Evolutionary conservation across 2,329 filamentous ascomycete species (phyloP).

Genomic region (Sarocladium oryzae): DNA sequence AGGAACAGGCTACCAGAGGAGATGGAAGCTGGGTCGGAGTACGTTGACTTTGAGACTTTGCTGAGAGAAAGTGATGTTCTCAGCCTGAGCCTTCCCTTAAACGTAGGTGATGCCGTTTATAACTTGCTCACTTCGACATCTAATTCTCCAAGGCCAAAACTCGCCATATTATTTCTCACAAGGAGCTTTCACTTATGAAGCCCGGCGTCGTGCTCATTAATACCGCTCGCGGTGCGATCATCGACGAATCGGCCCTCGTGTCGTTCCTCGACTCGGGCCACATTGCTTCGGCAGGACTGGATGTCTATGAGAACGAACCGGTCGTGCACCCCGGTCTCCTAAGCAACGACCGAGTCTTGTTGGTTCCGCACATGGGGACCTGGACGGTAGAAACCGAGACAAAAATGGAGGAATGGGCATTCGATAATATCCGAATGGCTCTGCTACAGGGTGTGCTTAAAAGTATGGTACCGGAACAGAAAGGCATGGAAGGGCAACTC

Average conservation of each 20-base stretch:
- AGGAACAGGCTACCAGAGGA: slow-evolving; percentile 53
- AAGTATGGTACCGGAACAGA: slow-evolving; percentile 69
- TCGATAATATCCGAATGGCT: slow-evolving; percentile 61
- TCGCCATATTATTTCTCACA: slow-evolving; percentile 65
- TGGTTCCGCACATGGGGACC: slow-evolving; percentile 83
- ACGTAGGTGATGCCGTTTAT: slow-evolving; percentile 47
- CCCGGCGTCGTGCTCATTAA: slow-evolving; percentile 71
- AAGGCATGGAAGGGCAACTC: slow-evolving; percentile 11
- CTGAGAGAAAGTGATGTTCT: slow-evolving; percentile 66
- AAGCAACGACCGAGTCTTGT: slow-evolving; percentile 61
- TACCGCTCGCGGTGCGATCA: slow-evolving; percentile 74
- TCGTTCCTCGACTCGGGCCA: slow-evolving; percentile 62
- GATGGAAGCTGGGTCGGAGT: slow-evolving; percentile 52
- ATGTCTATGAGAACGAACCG: slow-evolving; percentile 81
- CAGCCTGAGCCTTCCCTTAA: slow-evolving; percentile 74
- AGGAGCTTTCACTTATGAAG: slow-evolving; percentile 73
- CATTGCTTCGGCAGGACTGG: slow-evolving; percentile 65
- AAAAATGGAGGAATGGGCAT: slow-evolving; percentile 70
- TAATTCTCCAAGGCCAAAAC: slow-evolving; percentile 45
- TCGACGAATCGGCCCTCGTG: slow-evolving; percentile 76
- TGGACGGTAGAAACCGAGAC: slow-evolving; percentile 62
- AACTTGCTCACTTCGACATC: not conserved
- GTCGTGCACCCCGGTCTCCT: slow-evolving; percentile 66
- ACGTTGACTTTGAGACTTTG: slow-evolving; percentile 68
- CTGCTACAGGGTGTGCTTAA: slow-evolving; percentile 56